phyloP scores from a whole-genome alignment of 176 grass and related monocot genomes.

The Oryza meridionalis region DNA sequence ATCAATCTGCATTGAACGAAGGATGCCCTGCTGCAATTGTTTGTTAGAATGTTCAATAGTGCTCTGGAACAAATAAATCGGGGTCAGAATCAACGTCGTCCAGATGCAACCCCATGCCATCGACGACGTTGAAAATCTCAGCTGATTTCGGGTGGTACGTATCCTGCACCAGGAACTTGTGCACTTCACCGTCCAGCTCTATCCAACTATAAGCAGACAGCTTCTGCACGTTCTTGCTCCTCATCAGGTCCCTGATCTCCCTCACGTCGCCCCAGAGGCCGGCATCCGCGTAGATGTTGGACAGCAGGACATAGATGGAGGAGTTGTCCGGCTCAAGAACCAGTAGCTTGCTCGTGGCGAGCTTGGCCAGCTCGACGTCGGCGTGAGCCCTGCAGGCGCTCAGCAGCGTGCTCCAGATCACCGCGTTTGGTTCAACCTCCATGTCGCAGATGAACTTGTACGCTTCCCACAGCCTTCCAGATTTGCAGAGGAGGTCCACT shows the following conservation, averaged over 20 bases:
- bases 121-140: constrained; percentile 59
- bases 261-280: constrained; percentile 67
- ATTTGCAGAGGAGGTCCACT: constrained; percentile 80
- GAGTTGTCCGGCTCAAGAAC: constrained; percentile 65
- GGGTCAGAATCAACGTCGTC: constrained; percentile 37
- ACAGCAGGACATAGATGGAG: constrained; percentile 70
- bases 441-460: constrained; percentile 79
- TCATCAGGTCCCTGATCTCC: constrained; percentile 71
- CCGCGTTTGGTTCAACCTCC: constrained; percentile 66
- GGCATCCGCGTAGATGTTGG: constrained; percentile 73
- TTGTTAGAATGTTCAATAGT: constrained; percentile 28
- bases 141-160: constrained; percentile 52
- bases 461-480: constrained; percentile 59
- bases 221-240: constrained; percentile 78
- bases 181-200: constrained; percentile 65
- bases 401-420: constrained; percentile 79
- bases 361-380: constrained; percentile 64
- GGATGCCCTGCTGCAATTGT: background rate
- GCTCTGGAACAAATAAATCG: constrained; percentile 42
- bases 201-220: constrained; percentile 87
- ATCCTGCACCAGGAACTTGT: constrained; percentile 84
- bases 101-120: constrained; percentile 61
- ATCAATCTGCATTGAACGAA: background rate
- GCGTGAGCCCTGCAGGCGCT: constrained; percentile 68
- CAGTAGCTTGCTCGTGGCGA: constrained; percentile 55